phyloP scores from a whole-genome alignment of 2,329 filamentous ascomycete species.

The Colletotrichum higginsianum region DNA sequence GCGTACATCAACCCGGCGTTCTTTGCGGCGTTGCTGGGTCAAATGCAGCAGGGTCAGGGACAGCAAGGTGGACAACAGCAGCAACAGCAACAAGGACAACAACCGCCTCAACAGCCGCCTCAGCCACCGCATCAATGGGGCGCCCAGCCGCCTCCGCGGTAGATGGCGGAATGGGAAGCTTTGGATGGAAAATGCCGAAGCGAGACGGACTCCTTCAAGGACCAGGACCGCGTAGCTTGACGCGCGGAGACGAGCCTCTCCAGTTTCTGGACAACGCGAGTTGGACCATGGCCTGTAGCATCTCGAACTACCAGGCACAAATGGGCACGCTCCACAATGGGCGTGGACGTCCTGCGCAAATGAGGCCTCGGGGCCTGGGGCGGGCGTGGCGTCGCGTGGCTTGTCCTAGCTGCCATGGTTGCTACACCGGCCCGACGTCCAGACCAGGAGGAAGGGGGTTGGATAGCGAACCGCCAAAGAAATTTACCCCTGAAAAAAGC shows the following conservation, averaged over 20 bases:
- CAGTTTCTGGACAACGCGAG: background rate
- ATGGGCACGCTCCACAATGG: background rate
- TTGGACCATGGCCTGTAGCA: background rate
- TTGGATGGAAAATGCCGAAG: background rate
- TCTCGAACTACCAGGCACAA: background rate
- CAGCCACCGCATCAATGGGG: slow-evolving; percentile 38
- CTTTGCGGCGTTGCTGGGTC: slow-evolving; percentile 64
- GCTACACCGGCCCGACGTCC: background rate
- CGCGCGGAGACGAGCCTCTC: background rate
- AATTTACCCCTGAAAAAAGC: background rate
- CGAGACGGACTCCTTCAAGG: background rate
- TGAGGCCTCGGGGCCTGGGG: slow-evolving; percentile 19
- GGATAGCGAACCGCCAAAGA: background rate
- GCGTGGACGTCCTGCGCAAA: slow-evolving; percentile 10
- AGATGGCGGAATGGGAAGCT: background rate
- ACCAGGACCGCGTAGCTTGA: background rate
- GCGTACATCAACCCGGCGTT: slow-evolving; percentile 73
- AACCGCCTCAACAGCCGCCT: slow-evolving; percentile 50
- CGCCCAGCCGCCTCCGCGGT: slow-evolving; percentile 35
- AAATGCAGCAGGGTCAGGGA: slow-evolving; percentile 56
- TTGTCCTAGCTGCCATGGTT: slow-evolving; percentile 19
- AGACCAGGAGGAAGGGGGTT: background rate
- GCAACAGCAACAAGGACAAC: slow-evolving; percentile 39
- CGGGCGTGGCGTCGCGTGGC: slow-evolving; percentile 22
- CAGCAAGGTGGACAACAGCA: slow-evolving; percentile 46